Conservation (phyloP, 2,329 filamentous ascomycete species). For the Cytospora piceae region DNA sequence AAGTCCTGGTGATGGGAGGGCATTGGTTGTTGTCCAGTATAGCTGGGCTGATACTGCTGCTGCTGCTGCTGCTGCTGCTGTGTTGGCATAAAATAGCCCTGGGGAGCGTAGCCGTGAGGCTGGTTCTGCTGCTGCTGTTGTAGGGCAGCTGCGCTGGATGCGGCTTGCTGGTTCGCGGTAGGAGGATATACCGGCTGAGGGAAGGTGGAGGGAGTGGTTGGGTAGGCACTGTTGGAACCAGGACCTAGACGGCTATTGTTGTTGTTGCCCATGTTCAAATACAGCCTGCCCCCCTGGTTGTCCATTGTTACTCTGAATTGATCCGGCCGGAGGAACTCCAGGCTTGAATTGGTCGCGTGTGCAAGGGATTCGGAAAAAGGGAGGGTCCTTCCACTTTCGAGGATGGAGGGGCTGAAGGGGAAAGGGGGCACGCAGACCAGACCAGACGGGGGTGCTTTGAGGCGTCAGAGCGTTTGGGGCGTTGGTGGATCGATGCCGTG, state of each 20-base stretch:
- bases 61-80: conserved; percentile 43
- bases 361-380: conserved; percentile 20
- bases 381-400: conserved; percentile 26
- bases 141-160: conserved; percentile 51
- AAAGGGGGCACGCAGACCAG: conserved; percentile 17
- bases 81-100: conserved; percentile 66
- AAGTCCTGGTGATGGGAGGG: conserved; percentile 48
- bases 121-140: conserved; percentile 52
- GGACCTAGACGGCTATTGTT: conserved; percentile 66
- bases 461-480: not conserved
- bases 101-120: conserved; percentile 47
- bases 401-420: conserved; percentile 25
- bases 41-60: conserved; percentile 32
- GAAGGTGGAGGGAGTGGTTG: conserved; percentile 92
- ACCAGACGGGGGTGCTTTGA: conserved; percentile 14
- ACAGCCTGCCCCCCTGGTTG: conserved; percentile 63
- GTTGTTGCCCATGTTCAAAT: conserved; percentile 68
- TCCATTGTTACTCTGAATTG: conserved; percentile 47
- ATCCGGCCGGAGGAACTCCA: conserved; percentile 26
- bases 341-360: conserved; percentile 25
- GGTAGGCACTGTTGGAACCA: conserved; percentile 70
- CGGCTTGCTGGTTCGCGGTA: conserved; percentile 42
- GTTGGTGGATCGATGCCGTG: conserved; percentile 20
- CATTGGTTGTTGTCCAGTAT: conserved; percentile 52
- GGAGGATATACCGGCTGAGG: conserved; percentile 78